A percentile compares a stretch with the other conserved stretches of the same genome.
Conservation (phyloP, 192 early-diverging fungal genomes). For the Umbelopsis ramanniana region DNA sequence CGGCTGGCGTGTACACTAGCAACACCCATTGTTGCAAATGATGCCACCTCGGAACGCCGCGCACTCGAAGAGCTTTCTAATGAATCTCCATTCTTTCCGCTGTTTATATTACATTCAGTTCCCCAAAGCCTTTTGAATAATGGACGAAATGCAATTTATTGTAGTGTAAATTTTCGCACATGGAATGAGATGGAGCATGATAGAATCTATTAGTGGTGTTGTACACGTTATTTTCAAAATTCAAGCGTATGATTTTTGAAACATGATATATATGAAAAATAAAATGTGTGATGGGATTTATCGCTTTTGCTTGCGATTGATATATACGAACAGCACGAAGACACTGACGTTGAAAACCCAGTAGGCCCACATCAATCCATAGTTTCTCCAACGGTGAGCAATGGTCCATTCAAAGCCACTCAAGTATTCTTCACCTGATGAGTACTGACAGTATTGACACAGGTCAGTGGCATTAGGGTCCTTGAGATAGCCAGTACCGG, state of each 20-base stretch:
- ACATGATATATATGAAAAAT: neutral
- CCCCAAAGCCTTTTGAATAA: too few relatives aligned
- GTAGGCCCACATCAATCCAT: conserved; percentile 67
- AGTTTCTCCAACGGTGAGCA: conserved; percentile 69
- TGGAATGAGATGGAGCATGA: too few relatives aligned
- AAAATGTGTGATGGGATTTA: neutral
- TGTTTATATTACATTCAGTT: too few relatives aligned
- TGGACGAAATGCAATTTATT: too few relatives aligned
- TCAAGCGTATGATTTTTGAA: neutral
- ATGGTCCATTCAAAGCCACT: conserved; percentile 49
- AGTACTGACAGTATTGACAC: conserved; percentile 51
- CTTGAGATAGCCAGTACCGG: conserved; percentile 44
- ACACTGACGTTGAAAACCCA: conserved; percentile 61
- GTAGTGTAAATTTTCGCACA: too few relatives aligned
- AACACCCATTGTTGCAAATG: neutral
- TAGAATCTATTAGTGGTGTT: too few relatives aligned
- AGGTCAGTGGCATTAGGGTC: conserved; percentile 10
- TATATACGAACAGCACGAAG: conserved; percentile 42
- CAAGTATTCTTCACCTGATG: conserved; percentile 25
- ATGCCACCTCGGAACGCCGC: neutral
- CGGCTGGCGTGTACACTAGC: neutral
- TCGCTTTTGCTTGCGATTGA: conserved; percentile 36
- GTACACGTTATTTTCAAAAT: neutral
- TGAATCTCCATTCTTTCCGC: too few relatives aligned
- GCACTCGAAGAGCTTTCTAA: neutral